phyloP scores from a whole-genome alignment of 139 green algal species.

The Pleodorina starrii region DNA sequence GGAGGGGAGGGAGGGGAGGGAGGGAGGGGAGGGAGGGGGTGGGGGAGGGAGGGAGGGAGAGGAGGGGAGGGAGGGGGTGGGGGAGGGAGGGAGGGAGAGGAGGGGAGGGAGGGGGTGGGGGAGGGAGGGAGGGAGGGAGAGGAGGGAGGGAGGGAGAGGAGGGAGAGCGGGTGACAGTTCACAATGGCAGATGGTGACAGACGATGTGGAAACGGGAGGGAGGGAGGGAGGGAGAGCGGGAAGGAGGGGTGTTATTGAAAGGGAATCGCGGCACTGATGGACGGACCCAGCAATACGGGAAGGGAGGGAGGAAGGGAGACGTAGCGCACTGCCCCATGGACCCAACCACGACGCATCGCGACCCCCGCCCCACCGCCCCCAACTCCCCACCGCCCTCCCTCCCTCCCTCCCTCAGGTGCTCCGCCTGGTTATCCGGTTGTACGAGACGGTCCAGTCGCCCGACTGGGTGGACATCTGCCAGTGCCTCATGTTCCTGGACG shows the following conservation, averaged over 20 bases:
- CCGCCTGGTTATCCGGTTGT: slow-evolving; percentile 85
- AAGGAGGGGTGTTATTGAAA: too few relatives aligned
- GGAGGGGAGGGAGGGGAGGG: neutral
- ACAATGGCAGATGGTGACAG: neutral
- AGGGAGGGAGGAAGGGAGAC: too few relatives aligned
- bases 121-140: neutral
- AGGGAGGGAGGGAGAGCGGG: too few relatives aligned
- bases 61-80: neutral
- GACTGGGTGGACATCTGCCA: slow-evolving; percentile 92
- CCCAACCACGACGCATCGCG: too few relatives aligned
- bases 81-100: neutral
- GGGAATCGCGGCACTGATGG: too few relatives aligned
- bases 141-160: neutral
- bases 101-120: neutral
- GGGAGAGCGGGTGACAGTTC: neutral
- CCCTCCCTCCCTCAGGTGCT: slow-evolving; percentile 75
- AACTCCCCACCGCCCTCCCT: neutral
- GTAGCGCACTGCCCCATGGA: too few relatives aligned
- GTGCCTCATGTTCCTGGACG: slow-evolving; percentile 95
- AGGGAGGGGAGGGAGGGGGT: neutral
- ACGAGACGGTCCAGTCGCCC: slow-evolving; percentile 70
- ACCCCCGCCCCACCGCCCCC: too few relatives aligned
- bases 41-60: neutral
- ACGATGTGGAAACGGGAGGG: too few relatives aligned
- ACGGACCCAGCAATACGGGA: too few relatives aligned